These are phyloP conservation scores for Pichia rugopelliculosa DNA, from an alignment of 805 yeast species.

Conservation along the genomic window DNA sequence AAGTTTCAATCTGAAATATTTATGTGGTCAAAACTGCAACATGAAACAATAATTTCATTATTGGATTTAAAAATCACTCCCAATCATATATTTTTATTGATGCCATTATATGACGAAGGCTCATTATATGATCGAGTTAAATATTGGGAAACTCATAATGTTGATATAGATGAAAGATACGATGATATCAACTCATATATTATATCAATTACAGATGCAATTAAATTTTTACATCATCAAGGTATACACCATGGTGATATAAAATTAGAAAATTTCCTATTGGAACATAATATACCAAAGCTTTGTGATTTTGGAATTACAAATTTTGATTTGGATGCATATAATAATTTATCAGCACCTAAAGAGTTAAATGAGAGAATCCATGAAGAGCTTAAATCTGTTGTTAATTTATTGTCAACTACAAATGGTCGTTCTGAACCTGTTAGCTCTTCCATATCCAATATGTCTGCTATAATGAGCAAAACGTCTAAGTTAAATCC, in stretches of 20 bases:
- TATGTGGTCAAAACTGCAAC: slow-evolving; percentile 67
- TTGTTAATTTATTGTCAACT: not conserved
- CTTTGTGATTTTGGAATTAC: slow-evolving; percentile 92
- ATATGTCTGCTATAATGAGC: not conserved
- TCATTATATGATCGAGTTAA: slow-evolving; percentile 71
- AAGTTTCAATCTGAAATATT: slow-evolving; percentile 64
- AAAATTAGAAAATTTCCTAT: slow-evolving; percentile 71
- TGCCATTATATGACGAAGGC: slow-evolving; percentile 64
- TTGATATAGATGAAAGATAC: slow-evolving; percentile 12
- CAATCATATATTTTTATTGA: slow-evolving; percentile 58
- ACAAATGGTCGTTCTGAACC: not conserved
- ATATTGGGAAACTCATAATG: slow-evolving; percentile 44
- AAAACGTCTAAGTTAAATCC: not conserved
- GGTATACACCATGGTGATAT: slow-evolving; percentile 77
- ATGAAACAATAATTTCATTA: slow-evolving; percentile 58
- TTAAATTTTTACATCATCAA: slow-evolving; percentile 54
- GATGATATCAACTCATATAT: slow-evolving; percentile 31
- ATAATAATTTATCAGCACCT: not conserved
- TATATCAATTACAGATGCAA: slow-evolving; percentile 49
- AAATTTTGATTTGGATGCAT: slow-evolving; percentile 12
- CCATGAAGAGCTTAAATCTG: slow-evolving; percentile 8
- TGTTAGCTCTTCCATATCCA: not conserved
- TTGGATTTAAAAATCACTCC: slow-evolving; percentile 54
- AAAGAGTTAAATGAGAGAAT: not conserved
- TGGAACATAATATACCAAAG: slow-evolving; percentile 44